phyloP scores from a whole-genome alignment of 129 eudicot genomes.

The Solidago caesia region DNA sequence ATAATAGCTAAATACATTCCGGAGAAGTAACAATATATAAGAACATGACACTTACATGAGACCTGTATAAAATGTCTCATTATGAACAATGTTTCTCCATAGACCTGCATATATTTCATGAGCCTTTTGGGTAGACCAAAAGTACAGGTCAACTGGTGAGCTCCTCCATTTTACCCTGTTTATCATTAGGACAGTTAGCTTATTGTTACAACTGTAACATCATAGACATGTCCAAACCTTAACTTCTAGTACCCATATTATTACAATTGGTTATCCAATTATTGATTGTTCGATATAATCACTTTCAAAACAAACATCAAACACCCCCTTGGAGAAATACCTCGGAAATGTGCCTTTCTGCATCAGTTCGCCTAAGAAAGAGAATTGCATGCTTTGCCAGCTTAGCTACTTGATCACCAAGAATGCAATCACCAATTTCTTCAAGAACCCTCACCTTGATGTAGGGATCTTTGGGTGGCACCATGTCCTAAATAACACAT shows the following conservation, averaged over 20 bases:
- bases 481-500: constrained; percentile 63
- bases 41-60: background rate
- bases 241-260: too few species aligned
- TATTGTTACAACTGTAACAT: too few species aligned
- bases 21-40: background rate
- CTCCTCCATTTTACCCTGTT: constrained; percentile 94
- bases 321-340: constrained; percentile 24
- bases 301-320: constrained; percentile 48
- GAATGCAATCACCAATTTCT: constrained; percentile 72
- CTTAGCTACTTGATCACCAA: constrained; percentile 73
- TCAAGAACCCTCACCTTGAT: constrained; percentile 94
- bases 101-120: too few species aligned
- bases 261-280: background rate
- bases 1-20: constrained; percentile 14
- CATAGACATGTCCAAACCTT: too few species aligned
- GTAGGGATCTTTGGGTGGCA: constrained; percentile 98
- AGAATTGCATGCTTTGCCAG: constrained; percentile 84
- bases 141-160: constrained; percentile 44
- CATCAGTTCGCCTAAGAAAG: constrained; percentile 84
- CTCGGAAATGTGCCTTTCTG: constrained; percentile 75
- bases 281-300: background rate
- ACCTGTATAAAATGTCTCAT: constrained; percentile 15
- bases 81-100: background rate
- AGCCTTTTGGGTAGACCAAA: constrained; percentile 18
- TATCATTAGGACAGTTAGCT: background rate